Evolutionary conservation across 2,329 filamentous ascomycete genomes (phyloP), one percentile per base, ranked within the genome.

Genomic region (Verticillium albo-atrum): DNA sequence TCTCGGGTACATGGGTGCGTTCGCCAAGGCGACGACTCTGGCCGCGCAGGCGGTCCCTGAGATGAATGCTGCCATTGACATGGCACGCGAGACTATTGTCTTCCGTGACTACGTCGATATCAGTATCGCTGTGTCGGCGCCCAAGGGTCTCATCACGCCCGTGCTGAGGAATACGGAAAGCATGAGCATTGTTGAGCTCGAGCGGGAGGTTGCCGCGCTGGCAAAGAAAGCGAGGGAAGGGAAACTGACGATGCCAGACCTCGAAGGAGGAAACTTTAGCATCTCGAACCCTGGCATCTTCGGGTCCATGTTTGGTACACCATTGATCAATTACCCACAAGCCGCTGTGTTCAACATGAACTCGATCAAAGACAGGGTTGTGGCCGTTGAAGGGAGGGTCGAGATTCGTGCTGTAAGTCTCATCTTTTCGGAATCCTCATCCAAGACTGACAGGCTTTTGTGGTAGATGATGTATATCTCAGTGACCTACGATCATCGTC

Each of bases 211-310:
- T 58, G 80, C 86, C 65, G 74, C 77, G 67, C 86, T 90, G 70
- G 88, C 85, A 32, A 77, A 82, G 66, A 81, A 85, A 71, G 82
- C 88, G 63, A 81, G 86, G 50, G 88, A 91, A 64, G 87, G 87
- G 71, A 91, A 90, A 79, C 82, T 91, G 59, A 90, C 90, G 80
- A 88, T 89, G 50, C 87, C 90, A 68, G 88, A 91, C 71, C 90
- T 89, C 79, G 87, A 89, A 75, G 89, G 89, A 35, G 88, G 88
- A 66, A 90, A 87, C 68, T 89, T 90, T 76, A 90, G 89, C 68
- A 91, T 91, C 75, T 89, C 86, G 74, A 91, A 91, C 80, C 89
- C 90, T 82, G 88, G 88, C 66, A 90, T 91, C 86, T 91, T 91
- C 73, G 70, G 70, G 17, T 72, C 70, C 26, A 67, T 72, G 64